Conservation (phyloP, 139 green algal genomes). For the Picochlorum sp. region DNA sequence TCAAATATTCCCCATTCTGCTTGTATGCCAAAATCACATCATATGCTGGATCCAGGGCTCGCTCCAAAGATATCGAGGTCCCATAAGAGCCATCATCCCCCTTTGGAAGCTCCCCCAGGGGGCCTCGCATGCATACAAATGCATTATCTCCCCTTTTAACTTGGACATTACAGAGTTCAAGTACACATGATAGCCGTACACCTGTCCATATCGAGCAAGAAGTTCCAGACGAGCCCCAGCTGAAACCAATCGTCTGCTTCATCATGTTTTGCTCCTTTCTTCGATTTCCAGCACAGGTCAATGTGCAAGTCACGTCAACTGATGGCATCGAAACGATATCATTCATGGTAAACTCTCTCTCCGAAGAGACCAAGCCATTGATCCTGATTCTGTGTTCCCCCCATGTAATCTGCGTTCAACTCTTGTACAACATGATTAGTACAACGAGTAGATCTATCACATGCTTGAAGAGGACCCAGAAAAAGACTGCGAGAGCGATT, state of each 20-base stretch:
- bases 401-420: constrained; percentile 31
- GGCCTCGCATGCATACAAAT: constrained; percentile 64
- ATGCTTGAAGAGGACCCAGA: too few relatives aligned
- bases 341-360: constrained; percentile 76
- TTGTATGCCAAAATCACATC: constrained; percentile 71
- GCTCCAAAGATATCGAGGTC: constrained; percentile 38
- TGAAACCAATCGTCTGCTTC: constrained; percentile 94
- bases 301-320: constrained; percentile 62
- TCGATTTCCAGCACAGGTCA: constrained; percentile 87
- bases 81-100: constrained; percentile 49
- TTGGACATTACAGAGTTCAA: constrained; percentile 43
- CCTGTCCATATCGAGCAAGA: constrained; percentile 82
- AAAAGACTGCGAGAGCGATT: too few relatives aligned
- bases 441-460: constrained; percentile 9
- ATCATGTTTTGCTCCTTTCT: constrained; percentile 99
- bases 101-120: constrained; percentile 73
- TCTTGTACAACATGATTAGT: neutral
- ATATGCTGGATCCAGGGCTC: constrained; percentile 44
- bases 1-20: constrained; percentile 58
- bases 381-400: constrained; percentile 50
- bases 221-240: constrained; percentile 72
- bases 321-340: constrained; percentile 65
- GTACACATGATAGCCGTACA: constrained; percentile 71
- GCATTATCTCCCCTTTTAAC: constrained; percentile 14
- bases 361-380: constrained; percentile 61